These are phyloP conservation scores for Heliosperma pusillum DNA, from an alignment of 148 eudicot species.

Conservation along the genomic window DNA sequence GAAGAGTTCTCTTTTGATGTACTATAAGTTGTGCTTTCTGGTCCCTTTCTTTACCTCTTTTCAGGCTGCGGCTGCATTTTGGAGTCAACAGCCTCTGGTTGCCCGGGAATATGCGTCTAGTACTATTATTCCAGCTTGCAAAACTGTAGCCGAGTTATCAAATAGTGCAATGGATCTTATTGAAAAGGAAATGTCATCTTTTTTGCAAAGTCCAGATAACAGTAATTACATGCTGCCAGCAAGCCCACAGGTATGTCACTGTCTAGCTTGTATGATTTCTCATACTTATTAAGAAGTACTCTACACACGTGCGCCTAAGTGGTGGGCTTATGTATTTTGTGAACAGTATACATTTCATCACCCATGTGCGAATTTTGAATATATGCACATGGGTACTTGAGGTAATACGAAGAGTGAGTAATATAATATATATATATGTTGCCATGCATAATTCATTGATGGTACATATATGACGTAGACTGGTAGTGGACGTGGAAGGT, in stretches of 20 bases:
- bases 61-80: slow-evolving; percentile 91
- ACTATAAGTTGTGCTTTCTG: not conserved
- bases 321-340: not conserved
- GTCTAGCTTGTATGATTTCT: not conserved
- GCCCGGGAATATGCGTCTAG: slow-evolving; percentile 93
- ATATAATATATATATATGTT: slow-evolving; percentile 5
- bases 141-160: slow-evolving; percentile 58
- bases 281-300: not conserved
- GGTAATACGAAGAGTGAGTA: not conserved
- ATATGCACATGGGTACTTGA: not conserved
- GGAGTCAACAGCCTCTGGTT: slow-evolving; percentile 96
- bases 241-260: slow-evolving; percentile 68
- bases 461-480: not conserved
- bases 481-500: not conserved
- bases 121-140: slow-evolving; percentile 93
- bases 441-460: not conserved
- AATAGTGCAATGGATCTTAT: slow-evolving; percentile 76
- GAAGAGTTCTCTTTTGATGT: not conserved
- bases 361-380: not conserved
- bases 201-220: slow-evolving; percentile 78
- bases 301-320: not conserved
- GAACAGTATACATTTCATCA: not conserved
- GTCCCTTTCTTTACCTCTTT: not conserved
- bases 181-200: slow-evolving; percentile 80
- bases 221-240: slow-evolving; percentile 96